phyloP scores from a whole-genome alignment of 495 filamentous ascomycete genomes.

The Aspergillus haitiensis region DNA sequence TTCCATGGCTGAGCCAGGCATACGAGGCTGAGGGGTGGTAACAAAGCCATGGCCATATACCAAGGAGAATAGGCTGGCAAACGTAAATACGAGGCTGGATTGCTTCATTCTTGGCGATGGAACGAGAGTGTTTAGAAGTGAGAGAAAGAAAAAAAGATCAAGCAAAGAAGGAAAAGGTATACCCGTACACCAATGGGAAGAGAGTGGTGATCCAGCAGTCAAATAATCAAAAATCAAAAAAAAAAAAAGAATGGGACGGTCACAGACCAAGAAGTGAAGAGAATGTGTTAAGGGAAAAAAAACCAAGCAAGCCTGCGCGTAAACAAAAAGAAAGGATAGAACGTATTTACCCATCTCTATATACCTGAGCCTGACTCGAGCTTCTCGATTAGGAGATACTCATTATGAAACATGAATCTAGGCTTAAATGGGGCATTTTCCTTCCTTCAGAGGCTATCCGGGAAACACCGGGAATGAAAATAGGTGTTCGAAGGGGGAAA shows the following conservation, averaged over 20 bases:
- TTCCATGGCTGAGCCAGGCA: slow-evolving; percentile 58
- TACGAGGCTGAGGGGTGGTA: slow-evolving; percentile 55
- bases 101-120: slow-evolving; percentile 39
- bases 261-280: slow-evolving; percentile 40
- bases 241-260: slow-evolving; percentile 34
- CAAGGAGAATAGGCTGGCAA: slow-evolving; percentile 52
- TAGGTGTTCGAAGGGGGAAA: too few species aligned
- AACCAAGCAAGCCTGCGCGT: slow-evolving; percentile 25
- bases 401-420: neutral
- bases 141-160: slow-evolving; percentile 15
- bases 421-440: slow-evolving; percentile 6
- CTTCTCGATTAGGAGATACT: neutral
- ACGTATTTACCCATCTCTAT: slow-evolving; percentile 12
- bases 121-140: slow-evolving; percentile 3
- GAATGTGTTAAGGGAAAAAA: slow-evolving; percentile 28
- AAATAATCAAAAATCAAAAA: slow-evolving; percentile 29
- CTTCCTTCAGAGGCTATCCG: neutral
- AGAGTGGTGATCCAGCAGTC: too few species aligned
- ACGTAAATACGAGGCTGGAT: slow-evolving; percentile 31
- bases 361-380: slow-evolving; percentile 9
- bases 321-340: slow-evolving; percentile 23
- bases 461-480: neutral
- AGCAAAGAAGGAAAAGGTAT: slow-evolving; percentile 35
- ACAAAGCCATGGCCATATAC: slow-evolving; percentile 65
- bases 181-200: slow-evolving; percentile 33